A percentile compares a stretch with the other conserved stretches of the same genome.
phyloP scores from a whole-genome alignment of 2,329 filamentous ascomycete species.

The Elsinoe fawcettii region DNA sequence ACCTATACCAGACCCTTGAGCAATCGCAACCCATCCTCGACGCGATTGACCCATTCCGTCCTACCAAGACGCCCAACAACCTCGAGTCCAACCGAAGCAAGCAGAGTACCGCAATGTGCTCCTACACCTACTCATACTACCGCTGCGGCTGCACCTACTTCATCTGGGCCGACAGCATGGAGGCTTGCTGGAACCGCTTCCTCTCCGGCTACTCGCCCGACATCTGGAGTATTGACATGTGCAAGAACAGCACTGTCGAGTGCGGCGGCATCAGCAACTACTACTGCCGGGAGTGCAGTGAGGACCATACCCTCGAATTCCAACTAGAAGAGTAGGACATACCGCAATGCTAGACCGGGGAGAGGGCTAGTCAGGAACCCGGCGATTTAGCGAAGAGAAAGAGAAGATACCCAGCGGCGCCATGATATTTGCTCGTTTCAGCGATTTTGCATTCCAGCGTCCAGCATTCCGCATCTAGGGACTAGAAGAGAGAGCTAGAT shows the following conservation, averaged over 20 bases:
- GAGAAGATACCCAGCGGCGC: not conserved
- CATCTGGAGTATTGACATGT: slow-evolving; percentile 43
- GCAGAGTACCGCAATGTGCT: slow-evolving; percentile 33
- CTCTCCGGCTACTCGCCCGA: slow-evolving; percentile 42
- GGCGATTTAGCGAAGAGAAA: not conserved
- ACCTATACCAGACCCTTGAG: not conserved
- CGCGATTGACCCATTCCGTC: not conserved
- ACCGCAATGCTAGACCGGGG: too few relatives aligned
- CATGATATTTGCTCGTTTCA: not conserved
- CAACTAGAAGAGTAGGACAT: slow-evolving; percentile 33
- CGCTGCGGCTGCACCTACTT: slow-evolving; percentile 44
- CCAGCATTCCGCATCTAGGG: not conserved
- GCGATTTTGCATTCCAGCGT: slow-evolving; percentile 7
- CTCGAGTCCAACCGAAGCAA: not conserved
- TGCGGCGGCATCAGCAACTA: slow-evolving; percentile 39
- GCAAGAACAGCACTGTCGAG: slow-evolving; percentile 26
- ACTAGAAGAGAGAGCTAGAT: not conserved
- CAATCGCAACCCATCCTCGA: not conserved
- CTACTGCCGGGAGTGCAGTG: slow-evolving; percentile 38
- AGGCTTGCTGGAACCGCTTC: slow-evolving; percentile 38
- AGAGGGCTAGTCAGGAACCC: too few relatives aligned
- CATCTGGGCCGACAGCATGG: slow-evolving; percentile 40
- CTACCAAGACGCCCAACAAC: not conserved
- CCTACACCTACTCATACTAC: slow-evolving; percentile 41
- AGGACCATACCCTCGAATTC: slow-evolving; percentile 37